Base-by-base conservation (phyloP, 768 basidiomycete species). In the Termitomyces sp. region DNA sequence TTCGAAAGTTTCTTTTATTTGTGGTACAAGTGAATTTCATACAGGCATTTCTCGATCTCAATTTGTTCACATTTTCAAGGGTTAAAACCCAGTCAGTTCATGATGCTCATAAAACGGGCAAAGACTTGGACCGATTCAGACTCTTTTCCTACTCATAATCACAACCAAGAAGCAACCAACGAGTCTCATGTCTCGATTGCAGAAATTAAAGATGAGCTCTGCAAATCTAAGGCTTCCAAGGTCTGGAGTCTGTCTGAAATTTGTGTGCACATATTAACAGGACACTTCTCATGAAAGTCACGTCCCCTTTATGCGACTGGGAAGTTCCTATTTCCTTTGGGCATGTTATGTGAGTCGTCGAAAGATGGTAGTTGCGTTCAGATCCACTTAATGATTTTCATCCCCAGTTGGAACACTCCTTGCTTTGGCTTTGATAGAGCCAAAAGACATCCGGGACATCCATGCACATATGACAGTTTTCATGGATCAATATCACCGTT, bases 321-420 rank as follows among this genome's bases (percentile, higher is more conserved):
- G 24, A 76, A 82, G 51, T 84, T 89, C 57, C 70, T 90, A n/a
- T 92, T 92, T 66, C 80, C 86, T 5, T 65, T 90, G 3, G 91
- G 90, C 32, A 74, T 92, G 61, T 77, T 88, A 58, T 60, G 85
- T 81, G 54, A 48, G 64, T 61, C 48, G 35, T 14, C 46, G 40
- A 9, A 38, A n/a, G n/a, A 11, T 51, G 24, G 26, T n/a, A 50
- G 14, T 36, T 9, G 20, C 20, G 20, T 22, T 18, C 13, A 56
- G 30, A 26, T 9, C 61, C 30, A 40, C 57, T 62, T 60, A 60
- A 24, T 44, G 50, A 22, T 3, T 4, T 26, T 38, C 49, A 22
- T 41, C 41, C 46, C 13, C 22, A 91, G 89, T 91, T 28, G 90
- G 90, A 7, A 72, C 81, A 10, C 66, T 85, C 44, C 68, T 90